Percentiles rank a stretch among this genome's conserved stretches.
phyloP scores from a whole-genome alignment of 106 monocot species.

The Dendrobium catenatum region DNA sequence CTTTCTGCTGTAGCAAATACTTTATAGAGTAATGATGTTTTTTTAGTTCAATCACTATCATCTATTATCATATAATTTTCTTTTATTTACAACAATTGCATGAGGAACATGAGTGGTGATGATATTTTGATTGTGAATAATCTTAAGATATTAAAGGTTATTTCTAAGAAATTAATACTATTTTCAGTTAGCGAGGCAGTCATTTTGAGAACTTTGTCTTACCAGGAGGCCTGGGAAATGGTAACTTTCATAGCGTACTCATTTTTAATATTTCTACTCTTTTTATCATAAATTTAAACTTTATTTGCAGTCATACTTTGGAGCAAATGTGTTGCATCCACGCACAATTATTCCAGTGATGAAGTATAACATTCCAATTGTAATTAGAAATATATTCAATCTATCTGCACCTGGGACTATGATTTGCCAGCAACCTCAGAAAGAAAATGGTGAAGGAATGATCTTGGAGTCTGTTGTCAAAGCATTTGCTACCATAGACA shows the following conservation, averaged over 20 bases:
- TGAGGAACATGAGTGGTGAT: background rate
- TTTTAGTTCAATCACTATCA: background rate
- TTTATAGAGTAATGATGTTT: background rate
- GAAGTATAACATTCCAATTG: conserved; percentile 81
- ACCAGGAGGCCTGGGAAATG: conserved; percentile 99
- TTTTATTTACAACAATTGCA: background rate
- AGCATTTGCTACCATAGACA: conserved; percentile 96
- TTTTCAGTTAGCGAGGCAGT: conserved; percentile 97
- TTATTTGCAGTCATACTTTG: conserved; percentile 87
- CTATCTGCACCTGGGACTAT: conserved; percentile 82
- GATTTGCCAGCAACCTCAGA: conserved; percentile 56
- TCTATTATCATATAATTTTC: background rate
- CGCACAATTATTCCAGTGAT: conserved; percentile 97
- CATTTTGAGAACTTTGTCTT: conserved; percentile 78
- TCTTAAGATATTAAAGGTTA: background rate
- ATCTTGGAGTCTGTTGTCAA: conserved; percentile 63
- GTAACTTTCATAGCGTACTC: conserved; percentile 25
- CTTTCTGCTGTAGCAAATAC: background rate
- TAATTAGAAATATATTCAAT: conserved; percentile 87
- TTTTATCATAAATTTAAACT: conserved; percentile 4
- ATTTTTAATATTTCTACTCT: background rate
- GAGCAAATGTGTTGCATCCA: conserved; percentile 98
- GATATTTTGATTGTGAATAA: conserved; percentile 1
- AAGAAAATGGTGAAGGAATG: conserved; percentile 41
- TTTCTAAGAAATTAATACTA: conserved; percentile 5